phyloP scores from a whole-genome alignment of 2,329 filamentous ascomycete species.

The Emmonsiellopsis sp. region DNA sequence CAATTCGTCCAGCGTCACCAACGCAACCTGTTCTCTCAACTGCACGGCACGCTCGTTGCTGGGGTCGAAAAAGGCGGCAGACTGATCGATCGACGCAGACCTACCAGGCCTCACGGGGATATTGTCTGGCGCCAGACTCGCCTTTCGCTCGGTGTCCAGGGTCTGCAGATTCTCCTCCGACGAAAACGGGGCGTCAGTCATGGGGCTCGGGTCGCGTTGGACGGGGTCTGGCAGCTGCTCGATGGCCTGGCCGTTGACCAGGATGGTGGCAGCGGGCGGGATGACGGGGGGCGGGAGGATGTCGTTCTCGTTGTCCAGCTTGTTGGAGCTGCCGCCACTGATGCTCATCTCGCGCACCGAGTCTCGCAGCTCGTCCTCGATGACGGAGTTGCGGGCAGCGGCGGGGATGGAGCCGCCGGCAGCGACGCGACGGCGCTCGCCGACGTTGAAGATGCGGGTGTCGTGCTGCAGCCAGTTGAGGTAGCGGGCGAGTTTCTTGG shows the following conservation, averaged over 20 bases:
- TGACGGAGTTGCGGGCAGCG: constrained; percentile 13
- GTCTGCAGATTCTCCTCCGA: neutral
- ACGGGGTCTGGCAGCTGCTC: constrained; percentile 12
- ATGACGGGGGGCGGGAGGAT: constrained; percentile 33
- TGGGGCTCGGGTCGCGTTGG: constrained; percentile 6
- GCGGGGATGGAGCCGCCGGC: constrained; percentile 37
- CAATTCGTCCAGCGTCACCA: constrained; percentile 86
- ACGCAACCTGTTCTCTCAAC: constrained; percentile 81
- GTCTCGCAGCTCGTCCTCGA: constrained; percentile 35
- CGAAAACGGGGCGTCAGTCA: constrained; percentile 4
- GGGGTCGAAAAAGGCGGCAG: constrained; percentile 88
- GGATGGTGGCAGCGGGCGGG: constrained; percentile 44
- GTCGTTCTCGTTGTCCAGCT: constrained; percentile 20
- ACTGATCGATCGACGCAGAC: constrained; percentile 67
- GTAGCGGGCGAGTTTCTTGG: constrained; percentile 93
- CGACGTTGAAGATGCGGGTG: constrained; percentile 94
- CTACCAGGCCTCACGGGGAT: constrained; percentile 11
- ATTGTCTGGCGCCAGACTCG: constrained; percentile 5
- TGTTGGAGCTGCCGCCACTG: constrained; percentile 22
- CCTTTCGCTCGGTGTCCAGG: neutral
- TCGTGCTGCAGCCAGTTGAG: constrained; percentile 97
- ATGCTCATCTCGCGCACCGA: constrained; percentile 36
- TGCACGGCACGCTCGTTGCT: constrained; percentile 72
- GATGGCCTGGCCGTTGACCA: constrained; percentile 48
- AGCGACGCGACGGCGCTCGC: constrained; percentile 75